A percentile compares a stretch with the other conserved stretches of the same genome.
phyloP scores from a whole-genome alignment of 2,329 filamentous ascomycete genomes.

The Thielaviopsis populi region DNA sequence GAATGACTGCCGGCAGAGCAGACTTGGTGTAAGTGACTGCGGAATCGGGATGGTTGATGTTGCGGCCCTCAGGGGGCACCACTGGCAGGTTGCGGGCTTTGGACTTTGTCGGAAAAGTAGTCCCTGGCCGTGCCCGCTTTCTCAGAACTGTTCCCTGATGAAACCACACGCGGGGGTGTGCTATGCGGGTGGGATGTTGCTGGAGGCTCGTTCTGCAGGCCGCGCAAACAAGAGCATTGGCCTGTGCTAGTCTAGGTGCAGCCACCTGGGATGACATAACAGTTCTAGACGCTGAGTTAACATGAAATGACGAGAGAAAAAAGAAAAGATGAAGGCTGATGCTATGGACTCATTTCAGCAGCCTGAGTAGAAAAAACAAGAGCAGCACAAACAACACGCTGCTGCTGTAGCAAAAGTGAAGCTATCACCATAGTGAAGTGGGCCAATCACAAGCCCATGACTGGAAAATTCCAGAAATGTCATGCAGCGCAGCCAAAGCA shows the following conservation, averaged over 20 bases:
- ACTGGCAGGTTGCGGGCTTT: background rate
- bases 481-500: slow-evolving; percentile 1
- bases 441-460: slow-evolving; percentile 6
- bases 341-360: background rate
- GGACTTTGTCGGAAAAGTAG: background rate
- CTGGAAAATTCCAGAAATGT: slow-evolving; percentile 12
- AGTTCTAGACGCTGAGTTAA: background rate
- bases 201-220: background rate
- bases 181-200: background rate
- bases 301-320: slow-evolving; percentile 1
- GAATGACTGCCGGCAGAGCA: slow-evolving; percentile 15
- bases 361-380: background rate
- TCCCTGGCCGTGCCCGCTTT: slow-evolving; percentile 10
- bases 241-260: slow-evolving; percentile 15
- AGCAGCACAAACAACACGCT: background rate
- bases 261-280: slow-evolving; percentile 15
- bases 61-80: background rate
- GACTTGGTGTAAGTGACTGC: slow-evolving; percentile 12
- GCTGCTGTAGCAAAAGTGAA: background rate
- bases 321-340: background rate
- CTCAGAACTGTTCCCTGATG: background rate
- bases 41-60: slow-evolving; percentile 8
- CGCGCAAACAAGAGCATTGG: slow-evolving; percentile 11
- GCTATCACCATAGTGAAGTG: background rate
- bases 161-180: slow-evolving; percentile 8